Evolutionary conservation across 2,329 filamentous ascomycete species (phyloP).

Genomic region (Plenodomus lindquistii): DNA sequence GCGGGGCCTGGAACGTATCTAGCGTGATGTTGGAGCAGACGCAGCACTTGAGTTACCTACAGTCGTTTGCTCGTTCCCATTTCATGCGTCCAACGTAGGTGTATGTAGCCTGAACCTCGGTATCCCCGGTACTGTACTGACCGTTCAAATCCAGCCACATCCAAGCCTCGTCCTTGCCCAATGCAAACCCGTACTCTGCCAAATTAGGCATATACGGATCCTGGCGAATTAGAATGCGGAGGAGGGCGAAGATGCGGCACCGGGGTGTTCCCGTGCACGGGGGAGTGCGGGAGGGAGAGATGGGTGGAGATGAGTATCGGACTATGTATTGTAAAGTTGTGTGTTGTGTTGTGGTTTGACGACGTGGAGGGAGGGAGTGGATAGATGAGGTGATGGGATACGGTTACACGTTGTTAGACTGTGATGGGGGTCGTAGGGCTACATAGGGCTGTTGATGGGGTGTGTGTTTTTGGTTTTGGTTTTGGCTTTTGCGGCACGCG

Average conservation of each 20-base stretch:
- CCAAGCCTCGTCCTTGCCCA: neutral
- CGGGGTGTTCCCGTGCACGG: conserved; percentile 10
- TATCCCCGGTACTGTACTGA: conserved; percentile 5
- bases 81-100: too few relatives aligned
- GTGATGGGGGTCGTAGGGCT: neutral
- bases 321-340: neutral
- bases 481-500: too few relatives aligned
- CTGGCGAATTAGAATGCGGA: conserved; percentile 11
- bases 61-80: too few relatives aligned
- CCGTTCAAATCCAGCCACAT: neutral
- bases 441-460: neutral
- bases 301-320: conserved; percentile 2
- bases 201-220: conserved; percentile 10
- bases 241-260: conserved; percentile 11
- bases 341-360: conserved; percentile 1
- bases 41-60: too few relatives aligned
- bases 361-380: neutral
- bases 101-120: conserved; percentile 12
- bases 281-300: conserved; percentile 8
- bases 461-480: neutral
- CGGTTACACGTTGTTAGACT: neutral
- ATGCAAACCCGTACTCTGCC: neutral
- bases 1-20: too few relatives aligned
- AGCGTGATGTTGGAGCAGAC: too few relatives aligned
- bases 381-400: neutral